phyloP scores from a whole-genome alignment of 257 asterid species.

The Buddleja alternifolia region DNA sequence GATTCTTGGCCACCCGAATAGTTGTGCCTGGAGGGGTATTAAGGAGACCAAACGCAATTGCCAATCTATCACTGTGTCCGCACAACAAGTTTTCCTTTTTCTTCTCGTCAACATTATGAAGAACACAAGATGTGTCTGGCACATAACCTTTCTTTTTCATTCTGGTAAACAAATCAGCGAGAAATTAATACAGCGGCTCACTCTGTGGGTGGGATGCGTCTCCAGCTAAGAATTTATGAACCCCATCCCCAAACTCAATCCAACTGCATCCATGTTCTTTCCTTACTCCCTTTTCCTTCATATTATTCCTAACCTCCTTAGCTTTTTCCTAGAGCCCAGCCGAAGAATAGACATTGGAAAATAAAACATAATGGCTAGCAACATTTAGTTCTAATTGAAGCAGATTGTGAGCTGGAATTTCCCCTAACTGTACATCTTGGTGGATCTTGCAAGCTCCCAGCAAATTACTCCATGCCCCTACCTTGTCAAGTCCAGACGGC shows the following conservation, averaged over 20 bases:
- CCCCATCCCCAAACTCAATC: slow-evolving; percentile 68
- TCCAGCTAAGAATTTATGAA: slow-evolving; percentile 82
- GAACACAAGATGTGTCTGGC: slow-evolving; percentile 86
- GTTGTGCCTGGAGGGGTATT: slow-evolving; percentile 69
- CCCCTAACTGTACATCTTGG: slow-evolving; percentile 73
- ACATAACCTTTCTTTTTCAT: slow-evolving; percentile 80
- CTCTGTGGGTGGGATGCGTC: slow-evolving; percentile 68
- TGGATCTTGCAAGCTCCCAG: slow-evolving; percentile 79
- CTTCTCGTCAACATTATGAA: slow-evolving; percentile 75
- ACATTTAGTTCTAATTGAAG: slow-evolving; percentile 68
- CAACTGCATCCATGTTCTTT: slow-evolving; percentile 93
- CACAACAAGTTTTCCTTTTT: slow-evolving; percentile 77
- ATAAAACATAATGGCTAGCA: slow-evolving; percentile 81
- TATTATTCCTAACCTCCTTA: slow-evolving; percentile 55
- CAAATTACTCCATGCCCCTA: slow-evolving; percentile 86
- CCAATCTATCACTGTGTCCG: slow-evolving; percentile 88
- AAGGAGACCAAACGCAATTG: slow-evolving; percentile 82
- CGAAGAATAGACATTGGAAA: slow-evolving; percentile 75
- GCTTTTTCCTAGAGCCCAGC: slow-evolving; percentile 82
- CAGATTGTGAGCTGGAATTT: slow-evolving; percentile 67
- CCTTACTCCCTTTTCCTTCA: slow-evolving; percentile 68
- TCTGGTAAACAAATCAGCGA: slow-evolving; percentile 46
- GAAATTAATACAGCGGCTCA: slow-evolving; percentile 53
- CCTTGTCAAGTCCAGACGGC: slow-evolving; percentile 52
- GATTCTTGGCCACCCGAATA: slow-evolving; percentile 79